Percentiles rank a stretch among this genome's conserved stretches.
These are phyloP conservation scores for Usnea hakonensis DNA, from an alignment of 495 filamentous ascomycete species.

Conservation along the genomic window DNA sequence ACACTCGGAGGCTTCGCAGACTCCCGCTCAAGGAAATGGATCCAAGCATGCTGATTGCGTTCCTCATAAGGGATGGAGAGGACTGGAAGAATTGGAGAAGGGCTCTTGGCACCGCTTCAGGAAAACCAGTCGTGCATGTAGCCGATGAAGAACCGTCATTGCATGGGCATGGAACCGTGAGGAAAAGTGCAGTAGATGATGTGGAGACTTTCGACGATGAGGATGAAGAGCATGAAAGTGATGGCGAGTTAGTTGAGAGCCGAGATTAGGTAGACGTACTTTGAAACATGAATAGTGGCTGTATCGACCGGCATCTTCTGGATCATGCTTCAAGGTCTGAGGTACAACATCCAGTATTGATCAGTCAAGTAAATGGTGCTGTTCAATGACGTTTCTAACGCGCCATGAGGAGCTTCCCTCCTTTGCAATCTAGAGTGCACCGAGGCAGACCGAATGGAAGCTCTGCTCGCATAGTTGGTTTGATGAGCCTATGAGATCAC, in stretches of 20 bases:
- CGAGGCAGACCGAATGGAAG: not conserved
- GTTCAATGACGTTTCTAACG: not conserved
- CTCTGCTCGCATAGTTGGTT: not conserved
- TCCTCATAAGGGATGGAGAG: constrained; percentile 70
- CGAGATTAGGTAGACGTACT: not conserved
- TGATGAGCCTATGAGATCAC: not conserved
- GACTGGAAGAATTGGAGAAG: constrained; percentile 81
- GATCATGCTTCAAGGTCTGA: not conserved
- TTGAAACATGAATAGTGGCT: not conserved
- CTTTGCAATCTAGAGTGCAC: no score
- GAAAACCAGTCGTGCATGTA: constrained; percentile 81
- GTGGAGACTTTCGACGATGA: constrained; percentile 78
- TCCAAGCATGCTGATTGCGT: constrained; percentile 97
- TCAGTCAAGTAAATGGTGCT: not conserved
- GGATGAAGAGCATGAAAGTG: constrained; percentile 30
- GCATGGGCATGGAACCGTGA: constrained; percentile 44
- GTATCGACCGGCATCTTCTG: not conserved
- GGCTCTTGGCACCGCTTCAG: constrained; percentile 57
- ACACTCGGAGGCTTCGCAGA: constrained; percentile 75
- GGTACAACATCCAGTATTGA: not conserved
- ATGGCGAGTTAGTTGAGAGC: constrained; percentile 21
- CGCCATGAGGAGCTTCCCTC: no score
- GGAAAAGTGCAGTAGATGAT: constrained; percentile 74
- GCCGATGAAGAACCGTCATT: constrained; percentile 54
- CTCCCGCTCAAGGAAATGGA: constrained; percentile 91